Evolutionary conservation across 257 asterid species (phyloP).

Genomic region (Asclepias syriaca): DNA sequence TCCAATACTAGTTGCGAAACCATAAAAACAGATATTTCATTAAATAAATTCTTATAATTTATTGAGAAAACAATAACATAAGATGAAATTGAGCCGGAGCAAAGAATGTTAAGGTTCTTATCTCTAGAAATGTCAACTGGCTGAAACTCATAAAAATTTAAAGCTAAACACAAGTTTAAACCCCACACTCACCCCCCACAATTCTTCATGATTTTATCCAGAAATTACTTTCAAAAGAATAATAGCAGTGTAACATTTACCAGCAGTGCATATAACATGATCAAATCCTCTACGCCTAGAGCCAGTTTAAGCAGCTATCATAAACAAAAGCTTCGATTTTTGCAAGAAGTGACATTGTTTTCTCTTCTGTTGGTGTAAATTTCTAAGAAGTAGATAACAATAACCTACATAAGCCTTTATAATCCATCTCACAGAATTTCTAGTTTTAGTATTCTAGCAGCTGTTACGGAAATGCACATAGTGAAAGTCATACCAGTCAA

Average conservation of each 20-base stretch:
- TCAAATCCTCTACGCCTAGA: not conserved
- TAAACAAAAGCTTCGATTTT: not conserved
- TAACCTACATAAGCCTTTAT: not conserved
- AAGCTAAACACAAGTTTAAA: not conserved
- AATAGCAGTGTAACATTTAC: not conserved
- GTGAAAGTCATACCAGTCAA: slow-evolving; percentile 59
- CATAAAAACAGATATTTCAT: not conserved
- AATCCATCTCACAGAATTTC: not conserved
- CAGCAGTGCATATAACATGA: not conserved
- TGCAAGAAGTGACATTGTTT: not conserved
- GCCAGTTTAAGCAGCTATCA: too few species aligned
- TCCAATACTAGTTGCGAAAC: not conserved
- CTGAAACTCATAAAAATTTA: not conserved
- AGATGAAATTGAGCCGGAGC: not conserved
- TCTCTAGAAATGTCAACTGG: not conserved
- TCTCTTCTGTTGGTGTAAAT: not conserved
- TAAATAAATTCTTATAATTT: not conserved
- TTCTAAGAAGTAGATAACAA: not conserved
- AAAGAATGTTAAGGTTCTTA: not conserved
- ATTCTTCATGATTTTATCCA: not conserved
- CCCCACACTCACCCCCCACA: too few species aligned
- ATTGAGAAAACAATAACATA: not conserved
- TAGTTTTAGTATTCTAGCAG: not conserved
- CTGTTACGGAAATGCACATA: not conserved
- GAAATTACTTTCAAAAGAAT: not conserved